These are phyloP conservation scores for Calendula officinalis DNA, from an alignment of 129 eudicot species.

Conservation along the genomic window DNA sequence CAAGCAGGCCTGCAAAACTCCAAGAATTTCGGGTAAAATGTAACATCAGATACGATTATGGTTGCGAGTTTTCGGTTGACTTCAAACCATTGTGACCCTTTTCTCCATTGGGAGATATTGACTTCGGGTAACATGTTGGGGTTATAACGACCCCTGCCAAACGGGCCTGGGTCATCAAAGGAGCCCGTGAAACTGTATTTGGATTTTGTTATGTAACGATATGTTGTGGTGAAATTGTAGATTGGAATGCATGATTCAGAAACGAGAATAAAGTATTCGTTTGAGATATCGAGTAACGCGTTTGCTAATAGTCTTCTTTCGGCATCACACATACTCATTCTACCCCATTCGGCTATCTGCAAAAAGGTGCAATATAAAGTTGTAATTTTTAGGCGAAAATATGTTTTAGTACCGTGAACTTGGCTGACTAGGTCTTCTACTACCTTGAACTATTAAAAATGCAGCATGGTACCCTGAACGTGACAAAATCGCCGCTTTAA, in stretches of 20 bases:
- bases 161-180: neutral
- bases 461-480: too few species aligned
- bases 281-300: neutral
- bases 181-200: neutral
- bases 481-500: too few species aligned
- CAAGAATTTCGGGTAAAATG: neutral
- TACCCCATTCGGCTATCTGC: neutral
- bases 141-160: neutral
- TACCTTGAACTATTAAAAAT: too few species aligned
- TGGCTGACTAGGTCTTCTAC: too few species aligned
- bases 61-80: neutral
- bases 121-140: neutral
- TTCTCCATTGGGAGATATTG: neutral
- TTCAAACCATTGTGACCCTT: constrained; percentile 2
- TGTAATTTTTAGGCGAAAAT: too few species aligned
- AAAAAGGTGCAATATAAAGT: neutral
- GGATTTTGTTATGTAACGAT: neutral
- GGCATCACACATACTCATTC: neutral
- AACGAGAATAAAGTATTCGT: neutral
- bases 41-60: neutral
- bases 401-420: too few species aligned
- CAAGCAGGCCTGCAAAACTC: neutral
- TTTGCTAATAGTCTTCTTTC: neutral
- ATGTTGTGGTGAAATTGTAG: neutral
- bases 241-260: neutral